Evolutionary conservation across 306 rosid genomes (phyloP), one percentile per base, ranked within the genome.

Genomic region (Ziziphus jujuba): DNA sequence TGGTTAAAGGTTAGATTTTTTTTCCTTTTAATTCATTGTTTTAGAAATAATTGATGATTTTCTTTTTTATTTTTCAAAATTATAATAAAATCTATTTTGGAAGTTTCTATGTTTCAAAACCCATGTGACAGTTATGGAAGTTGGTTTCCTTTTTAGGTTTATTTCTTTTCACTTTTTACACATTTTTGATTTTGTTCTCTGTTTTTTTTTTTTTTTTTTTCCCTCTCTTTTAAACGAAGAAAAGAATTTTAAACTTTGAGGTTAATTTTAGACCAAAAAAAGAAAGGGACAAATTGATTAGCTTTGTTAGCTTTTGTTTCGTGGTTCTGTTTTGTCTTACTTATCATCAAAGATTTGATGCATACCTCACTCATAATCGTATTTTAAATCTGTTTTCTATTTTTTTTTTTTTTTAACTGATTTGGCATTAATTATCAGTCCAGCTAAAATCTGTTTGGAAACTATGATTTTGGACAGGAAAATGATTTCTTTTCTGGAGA

Each of bases 1-100:
- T 93, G 98, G 98, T 84, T 93, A 9, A 88, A 93, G 98, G 98
- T 90, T 34, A 70, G 87, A 35, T 22, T 12, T 8, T 36, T 52
- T 70, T 56, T 20, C 40, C 43, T 19, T 19, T 14, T 28, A 12
- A 40, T 28, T 4, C 33, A 14, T 35, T n/a, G n/a, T n/a, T n/a
- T n/a, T n/a, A n/a, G n/a, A n/a, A n/a, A n/a, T n/a, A n/a, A n/a
- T n/a, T n/a, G n/a, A n/a, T n/a, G n/a, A n/a, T n/a, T n/a, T n/a
- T n/a, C n/a, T n/a, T n/a, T n/a, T n/a, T n/a, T n/a, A n/a, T n/a
- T n/a, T n/a, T 56, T 35, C 5, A 54, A 11, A 23, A n/a, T 34
- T 33, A 31, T 61, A 36, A 16, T 6, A 21, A 9, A 17, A 25
- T 38, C 8, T 47, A 2, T 21, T 11, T 20, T 61, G 36, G 77